Percentiles rank a stretch among this genome's conserved stretches.
phyloP scores from a whole-genome alignment of 805 yeast species.

The Candida jianshihensis region DNA sequence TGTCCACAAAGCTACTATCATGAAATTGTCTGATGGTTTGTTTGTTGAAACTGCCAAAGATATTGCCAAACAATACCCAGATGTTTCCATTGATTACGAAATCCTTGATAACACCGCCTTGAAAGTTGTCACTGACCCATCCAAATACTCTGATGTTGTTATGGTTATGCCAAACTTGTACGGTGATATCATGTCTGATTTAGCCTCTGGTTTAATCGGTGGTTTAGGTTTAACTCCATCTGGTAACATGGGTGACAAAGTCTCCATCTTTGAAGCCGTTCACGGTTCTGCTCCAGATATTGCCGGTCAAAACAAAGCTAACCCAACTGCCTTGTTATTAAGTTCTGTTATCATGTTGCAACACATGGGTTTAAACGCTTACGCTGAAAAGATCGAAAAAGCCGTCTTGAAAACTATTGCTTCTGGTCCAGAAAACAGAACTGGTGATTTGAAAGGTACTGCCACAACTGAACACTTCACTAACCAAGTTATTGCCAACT shows the following conservation, averaged over 20 bases:
- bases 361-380: slow-evolving; percentile 84
- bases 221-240: slow-evolving; percentile 98
- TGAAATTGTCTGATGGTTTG: slow-evolving; percentile 97
- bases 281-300: slow-evolving; percentile 99
- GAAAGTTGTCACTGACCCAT: slow-evolving; percentile 83
- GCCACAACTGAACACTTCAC: slow-evolving; percentile 89
- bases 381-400: slow-evolving; percentile 79
- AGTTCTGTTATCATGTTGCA: slow-evolving; percentile 99
- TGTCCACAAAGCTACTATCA: slow-evolving; percentile 97
- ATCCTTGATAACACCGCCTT: slow-evolving; percentile 93
- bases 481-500: slow-evolving; percentile 61
- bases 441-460: slow-evolving; percentile 91
- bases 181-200: slow-evolving; percentile 98
- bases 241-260: slow-evolving; percentile 98
- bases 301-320: slow-evolving; percentile 97
- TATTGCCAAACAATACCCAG: slow-evolving; percentile 88
- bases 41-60: slow-evolving; percentile 89
- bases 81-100: slow-evolving; percentile 74
- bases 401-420: slow-evolving; percentile 89
- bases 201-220: slow-evolving; percentile 96
- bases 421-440: slow-evolving; percentile 92
- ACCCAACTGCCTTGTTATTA: slow-evolving; percentile 95
- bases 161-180: slow-evolving; percentile 98
- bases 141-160: slow-evolving; percentile 77
- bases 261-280: slow-evolving; percentile 97